Evolutionary conservation across 1,284 basidiomycete species (phyloP).

Genomic region (Gymnopus androsaceus): DNA sequence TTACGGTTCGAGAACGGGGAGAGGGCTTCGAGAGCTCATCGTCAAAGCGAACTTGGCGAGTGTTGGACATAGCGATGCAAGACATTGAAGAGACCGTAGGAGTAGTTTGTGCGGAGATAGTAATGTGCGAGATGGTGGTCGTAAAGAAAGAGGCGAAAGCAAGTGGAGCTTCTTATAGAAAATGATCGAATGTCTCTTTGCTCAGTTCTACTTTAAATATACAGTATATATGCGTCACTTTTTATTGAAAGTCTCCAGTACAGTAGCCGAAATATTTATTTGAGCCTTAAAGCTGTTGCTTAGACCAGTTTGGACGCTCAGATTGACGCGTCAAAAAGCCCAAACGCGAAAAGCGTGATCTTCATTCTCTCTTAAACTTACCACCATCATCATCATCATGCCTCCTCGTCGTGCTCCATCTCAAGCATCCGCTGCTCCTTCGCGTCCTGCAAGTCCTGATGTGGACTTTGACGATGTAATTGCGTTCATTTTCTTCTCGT

Average conservation of each 20-base stretch:
- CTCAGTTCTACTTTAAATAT: background rate
- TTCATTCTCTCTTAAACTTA: no score
- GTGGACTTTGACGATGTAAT: slow-evolving; percentile 44
- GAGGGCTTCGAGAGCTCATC: slow-evolving; percentile 28
- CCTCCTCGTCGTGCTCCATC: slow-evolving; percentile 51
- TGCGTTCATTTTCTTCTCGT: slow-evolving; percentile 1
- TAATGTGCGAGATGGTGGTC: slow-evolving; percentile 3
- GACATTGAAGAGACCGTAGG: slow-evolving; percentile 13
- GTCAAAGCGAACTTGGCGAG: slow-evolving; percentile 27
- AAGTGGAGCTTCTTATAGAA: background rate
- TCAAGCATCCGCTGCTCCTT: slow-evolving; percentile 38
- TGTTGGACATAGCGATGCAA: slow-evolving; percentile 7
- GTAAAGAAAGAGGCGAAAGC: slow-evolving; percentile 5
- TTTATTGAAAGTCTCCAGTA: no score
- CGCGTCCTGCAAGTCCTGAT: slow-evolving; percentile 42
- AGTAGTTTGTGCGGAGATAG: slow-evolving; percentile 7
- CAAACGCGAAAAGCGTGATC: no score
- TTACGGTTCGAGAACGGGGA: slow-evolving; percentile 29
- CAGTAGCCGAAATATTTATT: no score
- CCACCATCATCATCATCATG: slow-evolving; percentile 32
- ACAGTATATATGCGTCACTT: no score
- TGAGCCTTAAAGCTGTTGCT: no score
- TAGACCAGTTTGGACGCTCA: no score
- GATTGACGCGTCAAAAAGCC: no score
- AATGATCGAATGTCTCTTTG: background rate